Base-by-base conservation (phyloP, 495 filamentous ascomycete species). In the Lophiostoma macrostomum region DNA sequence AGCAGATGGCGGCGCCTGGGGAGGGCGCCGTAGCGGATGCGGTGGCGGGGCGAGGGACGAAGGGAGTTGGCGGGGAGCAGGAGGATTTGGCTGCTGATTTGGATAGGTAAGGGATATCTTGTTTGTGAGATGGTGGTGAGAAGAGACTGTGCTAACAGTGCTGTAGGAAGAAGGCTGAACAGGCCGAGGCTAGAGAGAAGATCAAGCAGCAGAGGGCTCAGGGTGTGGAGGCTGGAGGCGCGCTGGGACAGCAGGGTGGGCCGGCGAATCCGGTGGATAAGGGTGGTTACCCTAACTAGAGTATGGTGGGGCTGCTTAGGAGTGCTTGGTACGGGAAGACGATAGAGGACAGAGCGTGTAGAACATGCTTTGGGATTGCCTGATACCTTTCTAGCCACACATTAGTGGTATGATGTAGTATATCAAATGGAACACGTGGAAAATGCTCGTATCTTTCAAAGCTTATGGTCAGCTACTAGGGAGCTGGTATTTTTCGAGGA, bases 81-180 rank as follows among this genome's bases (percentile, higher is more conserved):
- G 55, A 23, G 12, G 69, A 72, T 61, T 49, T 73, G 37, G 71
- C 67, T n/a, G 45, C 50, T 30, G 69, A 72, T 64, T 39, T 73
- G 40, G 71, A 72, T 16, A 56, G 67, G 66, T 66, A 38, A 48
- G n/a, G 28, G 32, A 6, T 39, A n/a, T 44, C n/a, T 48, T 20
- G 25, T 38, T 30, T 19, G 35, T 22, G 25, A 31, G 22, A 30
- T 1, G 18, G 51, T 32, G 45, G 18, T 4, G 43, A 20, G 32
- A 30, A 29, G 31, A 8, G 25, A 43, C 3, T 41, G 39, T 29
- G 44, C 44, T 58, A 35, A 58, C 40, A 4, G 18, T 10, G 25
- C 11, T 62, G 16, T 48, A 69, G 70, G 44, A 74, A 74, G 66
- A 74, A 73, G 50, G 69, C 64, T 6, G 71, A 72, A 59, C 71